Evolutionary conservation across 1,139 yeast genomes (phyloP).

Genomic region (Saccharomyces hybrid): DNA sequence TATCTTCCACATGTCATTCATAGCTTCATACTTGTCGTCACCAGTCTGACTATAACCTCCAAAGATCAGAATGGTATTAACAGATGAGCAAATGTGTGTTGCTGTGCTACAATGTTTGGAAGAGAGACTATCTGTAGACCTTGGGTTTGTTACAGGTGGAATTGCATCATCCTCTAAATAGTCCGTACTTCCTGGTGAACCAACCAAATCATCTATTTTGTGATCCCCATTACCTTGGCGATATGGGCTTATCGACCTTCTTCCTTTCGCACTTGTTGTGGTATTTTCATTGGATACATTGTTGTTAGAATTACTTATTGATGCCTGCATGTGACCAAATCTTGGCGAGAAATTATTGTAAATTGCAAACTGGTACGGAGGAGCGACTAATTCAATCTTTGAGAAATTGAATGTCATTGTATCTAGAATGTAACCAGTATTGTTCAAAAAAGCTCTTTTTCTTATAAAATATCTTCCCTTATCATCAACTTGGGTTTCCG

Average conservation of each 20-base stretch:
- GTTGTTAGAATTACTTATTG: slow-evolving; percentile 15
- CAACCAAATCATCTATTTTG: not conserved
- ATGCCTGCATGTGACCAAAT: slow-evolving; percentile 39
- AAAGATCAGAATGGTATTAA: slow-evolving; percentile 33
- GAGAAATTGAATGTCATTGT: slow-evolving; percentile 33
- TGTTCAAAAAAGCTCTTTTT: slow-evolving; percentile 34
- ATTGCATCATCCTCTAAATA: not conserved
- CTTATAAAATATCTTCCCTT: slow-evolving; percentile 30
- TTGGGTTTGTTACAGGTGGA: not conserved
- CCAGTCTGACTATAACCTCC: slow-evolving; percentile 37
- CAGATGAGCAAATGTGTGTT: slow-evolving; percentile 1
- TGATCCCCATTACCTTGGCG: not conserved
- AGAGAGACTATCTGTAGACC: not conserved
- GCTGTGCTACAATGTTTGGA: not conserved
- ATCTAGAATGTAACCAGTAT: slow-evolving; percentile 40
- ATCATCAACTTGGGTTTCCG: slow-evolving; percentile 27
- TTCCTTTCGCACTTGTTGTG: not conserved
- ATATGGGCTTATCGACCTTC: not conserved
- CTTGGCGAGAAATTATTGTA: slow-evolving; percentile 38
- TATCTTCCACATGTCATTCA: slow-evolving; percentile 43
- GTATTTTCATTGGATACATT: not conserved
- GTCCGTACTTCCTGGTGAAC: not conserved
- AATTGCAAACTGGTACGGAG: slow-evolving; percentile 35
- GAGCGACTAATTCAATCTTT: slow-evolving; percentile 35
- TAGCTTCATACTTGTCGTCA: slow-evolving; percentile 33